Evolutionary conservation across 2,329 filamentous ascomycete genomes (phyloP).

Genomic region (Diplodia mutila): DNA sequence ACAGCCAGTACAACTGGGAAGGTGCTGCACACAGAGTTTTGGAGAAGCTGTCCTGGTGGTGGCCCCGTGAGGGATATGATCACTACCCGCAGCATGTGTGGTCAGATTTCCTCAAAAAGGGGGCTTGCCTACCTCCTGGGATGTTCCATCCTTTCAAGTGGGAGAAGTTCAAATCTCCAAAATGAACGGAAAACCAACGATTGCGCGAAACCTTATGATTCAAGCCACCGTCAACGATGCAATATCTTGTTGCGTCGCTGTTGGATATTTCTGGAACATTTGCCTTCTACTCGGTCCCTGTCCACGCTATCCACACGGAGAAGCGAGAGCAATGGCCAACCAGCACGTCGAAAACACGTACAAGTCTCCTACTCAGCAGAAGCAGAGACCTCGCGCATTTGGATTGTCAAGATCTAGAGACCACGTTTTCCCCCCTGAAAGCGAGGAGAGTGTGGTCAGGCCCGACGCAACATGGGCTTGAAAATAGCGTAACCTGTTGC

Average conservation of each 20-base stretch:
- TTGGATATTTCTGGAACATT: neutral
- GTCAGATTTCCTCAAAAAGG: slow-evolving; percentile 17
- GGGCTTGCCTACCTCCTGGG: slow-evolving; percentile 16
- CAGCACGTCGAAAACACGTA: neutral
- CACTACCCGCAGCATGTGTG: slow-evolving; percentile 23
- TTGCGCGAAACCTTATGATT: neutral
- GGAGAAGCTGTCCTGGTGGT: slow-evolving; percentile 25
- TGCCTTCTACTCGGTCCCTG: neutral
- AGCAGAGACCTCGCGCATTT: neutral
- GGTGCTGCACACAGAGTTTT: slow-evolving; percentile 13
- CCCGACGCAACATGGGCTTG: neutral
- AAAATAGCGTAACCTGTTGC: slow-evolving; percentile 1
- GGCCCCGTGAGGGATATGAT: slow-evolving; percentile 21
- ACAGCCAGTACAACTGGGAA: slow-evolving; percentile 25
- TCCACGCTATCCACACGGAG: neutral
- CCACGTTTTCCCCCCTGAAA: slow-evolving; percentile 11
- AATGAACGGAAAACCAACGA: neutral
- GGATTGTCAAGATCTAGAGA: neutral
- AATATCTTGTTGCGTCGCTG: neutral
- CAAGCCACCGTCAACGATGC: no score
- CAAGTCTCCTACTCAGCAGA: neutral
- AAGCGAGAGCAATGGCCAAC: neutral
- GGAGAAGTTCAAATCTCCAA: slow-evolving; percentile 12
- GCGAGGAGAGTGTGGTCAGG: neutral
- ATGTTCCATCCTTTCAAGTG: slow-evolving; percentile 26